Conservation (phyloP, 2,329 filamentous ascomycete genomes). For the Coleophoma eucalyptorum region DNA sequence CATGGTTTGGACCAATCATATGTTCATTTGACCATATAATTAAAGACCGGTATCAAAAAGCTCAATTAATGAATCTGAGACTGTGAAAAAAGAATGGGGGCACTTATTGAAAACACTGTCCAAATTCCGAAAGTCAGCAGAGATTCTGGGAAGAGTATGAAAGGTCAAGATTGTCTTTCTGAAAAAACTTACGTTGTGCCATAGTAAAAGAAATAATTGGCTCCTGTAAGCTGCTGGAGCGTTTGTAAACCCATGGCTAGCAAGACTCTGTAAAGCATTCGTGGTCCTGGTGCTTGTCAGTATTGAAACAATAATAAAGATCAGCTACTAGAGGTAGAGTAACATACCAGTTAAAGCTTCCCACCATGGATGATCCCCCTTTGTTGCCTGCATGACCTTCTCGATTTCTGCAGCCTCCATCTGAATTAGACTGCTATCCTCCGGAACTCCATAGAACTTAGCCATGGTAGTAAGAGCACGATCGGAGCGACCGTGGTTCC, state of each 20-base stretch:
- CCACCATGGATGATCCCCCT: conserved; percentile 54
- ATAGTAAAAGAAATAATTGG: conserved; percentile 63
- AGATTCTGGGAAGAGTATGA: too few relatives aligned
- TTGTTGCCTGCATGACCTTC: conserved; percentile 33
- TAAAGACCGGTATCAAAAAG: too few relatives aligned
- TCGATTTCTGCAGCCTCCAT: conserved; percentile 34
- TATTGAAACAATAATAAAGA: too few relatives aligned
- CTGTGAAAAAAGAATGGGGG: too few relatives aligned
- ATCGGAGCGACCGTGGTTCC: conserved; percentile 41
- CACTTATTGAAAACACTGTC: too few relatives aligned
- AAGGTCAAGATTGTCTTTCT: conserved; percentile 12
- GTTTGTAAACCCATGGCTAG: conserved; percentile 60
- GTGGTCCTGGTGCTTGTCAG: conserved; percentile 33
- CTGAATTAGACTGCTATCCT: conserved; percentile 45
- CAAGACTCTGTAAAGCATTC: conserved; percentile 58
- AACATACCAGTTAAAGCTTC: conserved; percentile 50
- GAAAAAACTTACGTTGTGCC: conserved; percentile 59
- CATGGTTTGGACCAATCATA: too few relatives aligned
- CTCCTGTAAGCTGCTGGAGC: conserved; percentile 63
- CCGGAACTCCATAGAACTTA: conserved; percentile 44
- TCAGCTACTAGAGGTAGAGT: too few relatives aligned
- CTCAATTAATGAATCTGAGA: too few relatives aligned
- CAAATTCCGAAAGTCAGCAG: too few relatives aligned
- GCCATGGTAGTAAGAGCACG: conserved; percentile 46
- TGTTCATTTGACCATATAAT: too few relatives aligned